phyloP scores from a whole-genome alignment of 257 asterid genomes.

The Misopates orontium region DNA sequence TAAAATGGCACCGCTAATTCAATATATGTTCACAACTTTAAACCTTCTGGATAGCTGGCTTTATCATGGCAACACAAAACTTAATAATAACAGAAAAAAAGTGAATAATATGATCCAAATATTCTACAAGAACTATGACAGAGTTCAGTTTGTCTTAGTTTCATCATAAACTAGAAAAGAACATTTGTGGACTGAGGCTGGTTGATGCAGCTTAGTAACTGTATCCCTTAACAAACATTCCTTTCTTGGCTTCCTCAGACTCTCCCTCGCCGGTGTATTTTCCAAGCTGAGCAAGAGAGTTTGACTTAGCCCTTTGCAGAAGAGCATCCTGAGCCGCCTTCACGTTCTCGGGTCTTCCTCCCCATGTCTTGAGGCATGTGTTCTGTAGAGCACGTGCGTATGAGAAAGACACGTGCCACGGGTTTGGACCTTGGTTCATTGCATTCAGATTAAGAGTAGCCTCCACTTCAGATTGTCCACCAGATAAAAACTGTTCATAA shows the following conservation, averaged over 20 bases:
- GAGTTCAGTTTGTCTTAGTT: conserved; percentile 15
- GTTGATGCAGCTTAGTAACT: conserved; percentile 39
- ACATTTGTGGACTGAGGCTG: conserved; percentile 13
- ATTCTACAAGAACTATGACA: conserved; percentile 31
- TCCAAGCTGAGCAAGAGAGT: conserved; percentile 80
- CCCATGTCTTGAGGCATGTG: conserved; percentile 79
- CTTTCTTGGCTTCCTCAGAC: conserved; percentile 72
- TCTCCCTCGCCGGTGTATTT: conserved; percentile 74
- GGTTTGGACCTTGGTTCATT: conserved; percentile 70
- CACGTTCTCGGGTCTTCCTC: conserved; percentile 64
- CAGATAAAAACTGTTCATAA: conserved; percentile 59
- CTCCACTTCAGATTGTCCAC: conserved; percentile 79
- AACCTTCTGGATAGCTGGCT: background rate
- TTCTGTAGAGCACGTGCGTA: conserved; percentile 76
- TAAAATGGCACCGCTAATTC: background rate
- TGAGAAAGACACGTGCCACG: conserved; percentile 79
- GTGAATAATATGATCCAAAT: background rate
- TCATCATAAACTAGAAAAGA: conserved; percentile 35
- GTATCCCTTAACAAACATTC: conserved; percentile 66
- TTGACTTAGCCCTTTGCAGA: conserved; percentile 62
- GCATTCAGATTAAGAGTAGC: conserved; percentile 75
- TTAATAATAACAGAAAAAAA: conserved; percentile 19
- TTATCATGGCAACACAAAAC: conserved; percentile 18
- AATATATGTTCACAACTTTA: too few species aligned
- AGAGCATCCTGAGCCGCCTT: conserved; percentile 65